Percentiles rank a stretch among this genome's conserved stretches.
These are phyloP conservation scores for Penicillium flavigenum DNA, from an alignment of 495 filamentous ascomycete species.

Conservation along the genomic window DNA sequence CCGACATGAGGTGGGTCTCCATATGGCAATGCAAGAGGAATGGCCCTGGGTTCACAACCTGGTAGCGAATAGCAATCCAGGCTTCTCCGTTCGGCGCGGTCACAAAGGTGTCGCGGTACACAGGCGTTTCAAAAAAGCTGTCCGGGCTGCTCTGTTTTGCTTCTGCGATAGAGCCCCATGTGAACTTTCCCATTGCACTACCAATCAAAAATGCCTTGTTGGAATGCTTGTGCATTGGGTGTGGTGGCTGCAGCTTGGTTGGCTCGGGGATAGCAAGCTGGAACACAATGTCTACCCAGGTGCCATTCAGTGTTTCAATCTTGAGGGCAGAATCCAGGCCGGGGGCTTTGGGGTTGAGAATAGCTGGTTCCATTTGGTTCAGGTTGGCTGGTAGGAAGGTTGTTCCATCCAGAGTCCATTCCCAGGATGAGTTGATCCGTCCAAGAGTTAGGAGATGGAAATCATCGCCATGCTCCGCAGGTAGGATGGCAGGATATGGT, in stretches of 20 bases:
- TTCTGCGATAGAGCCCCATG: too few species aligned
- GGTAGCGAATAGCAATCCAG: conserved; percentile 49
- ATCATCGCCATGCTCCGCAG: conserved; percentile 34
- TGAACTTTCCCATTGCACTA: conserved; percentile 36
- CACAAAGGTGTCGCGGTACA: too few species aligned
- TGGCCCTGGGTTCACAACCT: conserved; percentile 50
- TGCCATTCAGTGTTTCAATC: too few species aligned
- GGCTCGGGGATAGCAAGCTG: conserved; percentile 22
- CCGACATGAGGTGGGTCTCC: conserved; percentile 41
- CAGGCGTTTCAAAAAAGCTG: too few species aligned
- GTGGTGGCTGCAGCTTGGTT: conserved; percentile 31
- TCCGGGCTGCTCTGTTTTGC: too few species aligned
- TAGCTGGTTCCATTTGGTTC: too few species aligned
- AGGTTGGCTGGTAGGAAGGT: conserved; percentile 15
- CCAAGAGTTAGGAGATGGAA: conserved; percentile 37
- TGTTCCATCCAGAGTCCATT: conserved; percentile 41
- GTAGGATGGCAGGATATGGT: conserved; percentile 7
- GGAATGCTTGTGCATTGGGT: conserved; percentile 57
- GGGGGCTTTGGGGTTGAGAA: too few species aligned
- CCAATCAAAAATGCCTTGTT: conserved; percentile 52
- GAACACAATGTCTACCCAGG: conserved; percentile 43
- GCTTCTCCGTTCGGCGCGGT: conserved; percentile 36
- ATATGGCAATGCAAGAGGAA: conserved; percentile 57
- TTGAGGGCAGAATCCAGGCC: too few species aligned
- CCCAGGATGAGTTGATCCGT: conserved; percentile 36